Evolutionary conservation across 208 protist genomes (phyloP).

Genomic region (Crithidia expoeki): DNA sequence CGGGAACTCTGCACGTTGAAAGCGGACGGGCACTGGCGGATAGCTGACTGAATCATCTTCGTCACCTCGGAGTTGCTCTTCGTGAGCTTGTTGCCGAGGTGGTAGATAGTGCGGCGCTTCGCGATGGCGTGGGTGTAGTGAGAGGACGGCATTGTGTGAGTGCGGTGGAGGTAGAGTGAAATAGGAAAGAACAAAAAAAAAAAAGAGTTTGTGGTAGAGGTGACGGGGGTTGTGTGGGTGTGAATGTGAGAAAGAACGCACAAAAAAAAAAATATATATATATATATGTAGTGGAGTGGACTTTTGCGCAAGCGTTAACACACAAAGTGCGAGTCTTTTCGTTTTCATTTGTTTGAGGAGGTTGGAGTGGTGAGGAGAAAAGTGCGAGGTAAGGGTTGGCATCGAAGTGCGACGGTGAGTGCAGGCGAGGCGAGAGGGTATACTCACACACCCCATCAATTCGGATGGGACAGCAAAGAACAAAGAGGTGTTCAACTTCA

Average conservation of each 20-base stretch:
- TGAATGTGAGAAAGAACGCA: background rate
- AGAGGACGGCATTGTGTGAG: background rate
- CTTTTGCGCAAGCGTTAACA: too few species aligned
- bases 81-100: slow-evolving; percentile 42
- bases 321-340: too few species aligned
- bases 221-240: background rate
- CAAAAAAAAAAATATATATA: too few species aligned
- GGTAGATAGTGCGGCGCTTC: slow-evolving; percentile 52
- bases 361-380: too few species aligned
- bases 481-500: too few species aligned
- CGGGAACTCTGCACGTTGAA: slow-evolving; percentile 69
- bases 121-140: slow-evolving; percentile 24
- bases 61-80: slow-evolving; percentile 32
- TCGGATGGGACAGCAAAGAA: too few species aligned
- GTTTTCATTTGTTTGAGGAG: too few species aligned
- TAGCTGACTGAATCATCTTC: slow-evolving; percentile 38
- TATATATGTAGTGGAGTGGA: too few species aligned
- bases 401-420: too few species aligned
- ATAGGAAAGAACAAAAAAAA: background rate
- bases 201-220: background rate
- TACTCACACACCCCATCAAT: too few species aligned
- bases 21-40: slow-evolving; percentile 46
- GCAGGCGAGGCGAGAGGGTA: too few species aligned
- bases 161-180: background rate
- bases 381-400: too few species aligned